phyloP scores from a whole-genome alignment of 2,329 filamentous ascomycete genomes.

The Colletotrichum sidae region DNA sequence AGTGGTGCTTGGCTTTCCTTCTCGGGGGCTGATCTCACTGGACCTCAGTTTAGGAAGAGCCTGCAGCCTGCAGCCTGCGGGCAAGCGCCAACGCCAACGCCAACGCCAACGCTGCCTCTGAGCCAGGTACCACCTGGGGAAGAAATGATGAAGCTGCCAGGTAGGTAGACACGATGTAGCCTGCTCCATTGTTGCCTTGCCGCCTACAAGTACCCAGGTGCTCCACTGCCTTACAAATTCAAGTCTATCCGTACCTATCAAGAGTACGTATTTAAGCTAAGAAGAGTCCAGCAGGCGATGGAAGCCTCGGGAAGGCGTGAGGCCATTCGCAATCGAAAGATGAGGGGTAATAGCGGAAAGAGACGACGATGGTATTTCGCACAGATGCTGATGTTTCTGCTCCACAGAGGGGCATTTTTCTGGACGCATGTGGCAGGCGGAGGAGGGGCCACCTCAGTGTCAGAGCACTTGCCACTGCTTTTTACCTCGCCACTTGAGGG shows the following conservation, averaged over 20 bases:
- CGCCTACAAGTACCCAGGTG: no score
- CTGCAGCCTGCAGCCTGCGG: conserved; percentile 5
- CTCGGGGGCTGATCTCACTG: neutral
- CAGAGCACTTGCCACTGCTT: no score
- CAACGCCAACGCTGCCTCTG: conserved; percentile 1
- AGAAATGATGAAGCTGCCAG: neutral
- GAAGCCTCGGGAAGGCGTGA: conserved; percentile 16
- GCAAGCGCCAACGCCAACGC: conserved; percentile 20
- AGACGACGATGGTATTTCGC: neutral
- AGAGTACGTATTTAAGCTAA: neutral
- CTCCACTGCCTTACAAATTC: neutral
- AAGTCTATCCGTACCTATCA: neutral
- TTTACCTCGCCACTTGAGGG: no score
- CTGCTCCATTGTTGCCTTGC: no score
- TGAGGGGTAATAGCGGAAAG: neutral
- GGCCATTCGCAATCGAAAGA: conserved; percentile 1
- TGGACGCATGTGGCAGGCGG: no score
- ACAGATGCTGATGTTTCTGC: neutral
- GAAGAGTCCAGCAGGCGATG: conserved; percentile 18
- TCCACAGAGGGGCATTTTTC: conserved; percentile 7
- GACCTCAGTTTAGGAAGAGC: neutral
- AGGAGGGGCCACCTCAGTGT: no score
- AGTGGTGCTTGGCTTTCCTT: neutral
- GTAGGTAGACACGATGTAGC: no score
- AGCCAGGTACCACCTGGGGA: neutral